phyloP scores from a whole-genome alignment of 768 basidiomycete genomes.

The Leccinellum rugosiceps region DNA sequence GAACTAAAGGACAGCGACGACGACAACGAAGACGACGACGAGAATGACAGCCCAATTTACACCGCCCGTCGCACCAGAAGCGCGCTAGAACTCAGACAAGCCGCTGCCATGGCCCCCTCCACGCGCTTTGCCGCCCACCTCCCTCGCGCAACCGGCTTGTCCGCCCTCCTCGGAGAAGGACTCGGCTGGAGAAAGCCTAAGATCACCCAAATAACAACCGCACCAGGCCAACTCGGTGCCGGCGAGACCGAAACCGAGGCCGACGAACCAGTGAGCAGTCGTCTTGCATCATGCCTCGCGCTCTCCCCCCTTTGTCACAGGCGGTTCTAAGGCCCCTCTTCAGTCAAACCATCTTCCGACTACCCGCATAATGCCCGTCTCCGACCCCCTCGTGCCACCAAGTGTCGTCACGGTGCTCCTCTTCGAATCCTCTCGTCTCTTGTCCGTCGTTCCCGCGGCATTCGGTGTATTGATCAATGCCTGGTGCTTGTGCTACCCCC shows the following conservation, averaged over 20 bases:
- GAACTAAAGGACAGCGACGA: not conserved
- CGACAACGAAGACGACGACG: not conserved
- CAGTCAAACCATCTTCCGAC: conserved; percentile 70
- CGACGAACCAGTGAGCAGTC: conserved; percentile 63
- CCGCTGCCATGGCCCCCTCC: not conserved
- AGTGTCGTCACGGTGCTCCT: conserved; percentile 53
- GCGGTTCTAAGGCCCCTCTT: conserved; percentile 9
- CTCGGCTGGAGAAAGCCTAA: conserved; percentile 37
- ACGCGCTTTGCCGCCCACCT: conserved; percentile 7
- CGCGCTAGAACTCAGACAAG: conserved; percentile 19
- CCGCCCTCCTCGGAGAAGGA: conserved; percentile 25
- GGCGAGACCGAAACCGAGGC: conserved; percentile 80
- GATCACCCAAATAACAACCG: conserved; percentile 54
- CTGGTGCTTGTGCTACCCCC: conserved; percentile 50
- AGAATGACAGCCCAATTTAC: conserved; percentile 9
- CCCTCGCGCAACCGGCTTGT: conserved; percentile 19
- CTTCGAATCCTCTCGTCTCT: conserved; percentile 66
- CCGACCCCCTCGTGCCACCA: conserved; percentile 49
- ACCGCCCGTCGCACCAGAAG: conserved; percentile 23
- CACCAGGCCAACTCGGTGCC: conserved; percentile 55
- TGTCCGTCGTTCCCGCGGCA: conserved; percentile 70
- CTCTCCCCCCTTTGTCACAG: not conserved
- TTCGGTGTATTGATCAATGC: conserved; percentile 63
- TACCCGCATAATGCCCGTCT: conserved; percentile 53
- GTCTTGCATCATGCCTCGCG: not conserved